phyloP scores from a whole-genome alignment of 225 moss, liverwort and hornwort genomes.

The Neckera pumila region DNA sequence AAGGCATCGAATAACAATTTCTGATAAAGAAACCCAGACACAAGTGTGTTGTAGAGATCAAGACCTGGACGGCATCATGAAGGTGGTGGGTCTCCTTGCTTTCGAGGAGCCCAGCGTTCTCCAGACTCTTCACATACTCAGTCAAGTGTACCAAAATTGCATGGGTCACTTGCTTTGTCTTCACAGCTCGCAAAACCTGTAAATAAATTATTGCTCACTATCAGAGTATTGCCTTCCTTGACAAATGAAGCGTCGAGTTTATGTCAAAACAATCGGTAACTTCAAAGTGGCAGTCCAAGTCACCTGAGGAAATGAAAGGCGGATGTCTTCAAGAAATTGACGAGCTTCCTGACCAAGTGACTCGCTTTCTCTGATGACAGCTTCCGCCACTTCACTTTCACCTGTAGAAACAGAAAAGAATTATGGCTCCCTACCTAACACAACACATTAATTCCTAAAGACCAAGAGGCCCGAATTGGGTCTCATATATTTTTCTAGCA shows the following conservation, averaged over 20 bases:
- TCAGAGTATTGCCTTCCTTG: not conserved
- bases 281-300: not conserved
- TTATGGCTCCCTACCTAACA: not conserved
- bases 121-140: slow-evolving; percentile 68
- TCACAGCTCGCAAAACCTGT: slow-evolving; percentile 80
- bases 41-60: not conserved
- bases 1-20: not conserved
- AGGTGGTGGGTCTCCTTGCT: slow-evolving; percentile 60
- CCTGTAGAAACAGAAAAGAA: slow-evolving; percentile 11
- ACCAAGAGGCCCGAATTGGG: not conserved
- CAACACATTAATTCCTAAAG: not conserved
- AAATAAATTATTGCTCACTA: not conserved
- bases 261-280: not conserved
- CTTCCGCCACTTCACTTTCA: slow-evolving; percentile 62
- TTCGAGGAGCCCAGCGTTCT: slow-evolving; percentile 68
- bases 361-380: slow-evolving; percentile 66
- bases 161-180: slow-evolving; percentile 86
- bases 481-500: not conserved
- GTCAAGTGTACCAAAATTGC: slow-evolving; percentile 66
- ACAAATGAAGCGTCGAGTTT: not conserved
- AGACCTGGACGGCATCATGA: slow-evolving; percentile 82
- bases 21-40: not conserved
- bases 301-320: slow-evolving; percentile 79
- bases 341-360: slow-evolving; percentile 41
- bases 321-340: slow-evolving; percentile 68